Evolutionary conservation across 2,329 filamentous ascomycete species (phyloP), one percentile per base, ranked within the genome.

Genomic region (Mariannaea sp.): DNA sequence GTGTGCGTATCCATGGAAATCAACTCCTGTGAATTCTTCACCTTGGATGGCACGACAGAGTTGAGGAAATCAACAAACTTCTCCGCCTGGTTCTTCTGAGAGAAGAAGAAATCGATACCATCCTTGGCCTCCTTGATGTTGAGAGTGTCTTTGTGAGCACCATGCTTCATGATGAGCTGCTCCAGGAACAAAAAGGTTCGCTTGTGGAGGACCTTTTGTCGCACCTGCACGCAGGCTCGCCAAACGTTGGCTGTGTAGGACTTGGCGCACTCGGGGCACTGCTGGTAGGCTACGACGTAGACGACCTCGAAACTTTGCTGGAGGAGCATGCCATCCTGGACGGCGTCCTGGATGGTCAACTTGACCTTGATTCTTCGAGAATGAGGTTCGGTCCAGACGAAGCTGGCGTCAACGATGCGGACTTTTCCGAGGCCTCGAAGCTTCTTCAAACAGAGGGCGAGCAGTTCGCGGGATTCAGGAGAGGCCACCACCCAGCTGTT

Each of bases 351-450:
- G 41, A 97, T 87, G 1, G 94, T 97, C 72, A 99, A 87, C 78
- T 97, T 97, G 72, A 97, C 87, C 75, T 92, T 95, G 60, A 97
- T 82, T 70, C 94, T 82, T 68, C 91, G 82, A 65, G 92, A 97
- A 76, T 99, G 94, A 9, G 94, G 93, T 74, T 99, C 94, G 1
- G 94, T 99, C 94, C 94, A 99, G 69, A 97, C 89, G 70, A 97
- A 99, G 66, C 86, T 89, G 40, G 94, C 94, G 71, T 99, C 94
- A 67, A 97, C 92, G 67, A 99, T 94, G 57, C 94, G 84, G 62
- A 96, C 90, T 77, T 94, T 96, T 71, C 87, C 85, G 59, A 99
- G 76, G 24, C 92, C 92, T 59, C 89, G 81, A 59, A 99, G 76
- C 73, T 94, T 95, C 70, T 91, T 87, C 61, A 99, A 79, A 73